These are phyloP conservation scores for Phytopythium montanum DNA, from an alignment of 352 stramenopile species.

Conservation along the genomic window DNA sequence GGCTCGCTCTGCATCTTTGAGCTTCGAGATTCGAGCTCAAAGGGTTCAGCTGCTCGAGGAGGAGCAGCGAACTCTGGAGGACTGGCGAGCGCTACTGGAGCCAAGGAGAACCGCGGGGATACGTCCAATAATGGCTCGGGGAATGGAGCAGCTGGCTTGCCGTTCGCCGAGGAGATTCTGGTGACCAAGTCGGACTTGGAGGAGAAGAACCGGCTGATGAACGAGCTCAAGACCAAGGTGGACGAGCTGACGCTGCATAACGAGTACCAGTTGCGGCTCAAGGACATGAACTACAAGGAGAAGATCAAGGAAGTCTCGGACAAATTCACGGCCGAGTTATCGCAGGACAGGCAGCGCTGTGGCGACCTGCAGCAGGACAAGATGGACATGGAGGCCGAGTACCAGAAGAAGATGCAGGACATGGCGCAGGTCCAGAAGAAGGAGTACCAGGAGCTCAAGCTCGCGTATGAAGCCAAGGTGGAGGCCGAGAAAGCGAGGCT, in stretches of 20 bases:
- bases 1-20: conserved; percentile 91
- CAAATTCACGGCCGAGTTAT: conserved; percentile 92
- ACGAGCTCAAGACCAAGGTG: conserved; percentile 93
- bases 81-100: conserved; percentile 7
- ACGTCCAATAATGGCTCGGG: conserved; percentile 20
- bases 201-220: conserved; percentile 90
- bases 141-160: conserved; percentile 62
- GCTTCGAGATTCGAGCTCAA: conserved; percentile 50
- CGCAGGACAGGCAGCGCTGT: conserved; percentile 91
- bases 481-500: conserved; percentile 90
- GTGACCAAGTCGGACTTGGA: conserved; percentile 93
- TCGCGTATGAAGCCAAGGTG: conserved; percentile 89
- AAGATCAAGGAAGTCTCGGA: conserved; percentile 95
- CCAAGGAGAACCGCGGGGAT: conserved; percentile 20
- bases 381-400: conserved; percentile 88
- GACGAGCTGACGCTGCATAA: conserved; percentile 94
- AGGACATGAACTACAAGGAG: conserved; percentile 95
- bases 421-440: conserved; percentile 89
- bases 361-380: conserved; percentile 89
- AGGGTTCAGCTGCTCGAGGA: conserved; percentile 32
- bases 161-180: conserved; percentile 91
- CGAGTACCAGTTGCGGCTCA: conserved; percentile 93
- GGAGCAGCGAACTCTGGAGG: not conserved
- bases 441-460: conserved; percentile 89
- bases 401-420: conserved; percentile 89